A percentile compares a stretch with the other conserved stretches of the same genome.
These are phyloP conservation scores for Gossypium ekmanianum DNA, from an alignment of 345 rosid genomes.

Conservation along the genomic window DNA sequence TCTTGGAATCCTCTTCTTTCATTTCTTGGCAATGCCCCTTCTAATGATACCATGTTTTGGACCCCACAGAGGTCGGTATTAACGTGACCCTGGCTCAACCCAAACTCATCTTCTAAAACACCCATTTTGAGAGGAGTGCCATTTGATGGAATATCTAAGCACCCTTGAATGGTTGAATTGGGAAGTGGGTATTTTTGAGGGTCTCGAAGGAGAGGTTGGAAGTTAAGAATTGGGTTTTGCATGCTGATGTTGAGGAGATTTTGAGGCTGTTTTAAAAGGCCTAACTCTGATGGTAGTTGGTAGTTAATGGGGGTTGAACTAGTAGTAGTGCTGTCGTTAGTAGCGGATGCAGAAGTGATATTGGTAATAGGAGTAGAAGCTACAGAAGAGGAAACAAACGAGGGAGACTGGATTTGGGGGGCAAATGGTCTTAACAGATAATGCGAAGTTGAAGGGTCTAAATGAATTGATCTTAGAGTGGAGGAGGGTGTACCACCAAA, in stretches of 20 bases:
- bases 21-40: constrained; percentile 22
- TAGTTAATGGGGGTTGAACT: constrained; percentile 30
- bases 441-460: constrained; percentile 39
- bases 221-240: constrained; percentile 53
- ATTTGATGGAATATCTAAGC: constrained; percentile 18
- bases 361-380: constrained; percentile 25
- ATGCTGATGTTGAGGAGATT: constrained; percentile 39
- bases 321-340: constrained; percentile 1
- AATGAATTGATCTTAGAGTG: constrained; percentile 32
- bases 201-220: constrained; percentile 61
- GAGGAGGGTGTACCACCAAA: constrained; percentile 60
- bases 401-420: constrained; percentile 39
- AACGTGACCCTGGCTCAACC: constrained; percentile 34
- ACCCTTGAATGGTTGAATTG: constrained; percentile 23
- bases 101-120: constrained; percentile 41
- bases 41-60: constrained; percentile 27
- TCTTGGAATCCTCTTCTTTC: constrained; percentile 25
- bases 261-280: constrained; percentile 25
- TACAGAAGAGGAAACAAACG: constrained; percentile 33
- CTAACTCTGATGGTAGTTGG: constrained; percentile 28
- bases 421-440: constrained; percentile 56
- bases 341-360: constrained; percentile 11
- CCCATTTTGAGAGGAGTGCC: constrained; percentile 34
- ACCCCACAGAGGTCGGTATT: constrained; percentile 27
- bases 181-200: constrained; percentile 39